phyloP scores from a whole-genome alignment of 331 rosid genomes.

The Quercus phellos region DNA sequence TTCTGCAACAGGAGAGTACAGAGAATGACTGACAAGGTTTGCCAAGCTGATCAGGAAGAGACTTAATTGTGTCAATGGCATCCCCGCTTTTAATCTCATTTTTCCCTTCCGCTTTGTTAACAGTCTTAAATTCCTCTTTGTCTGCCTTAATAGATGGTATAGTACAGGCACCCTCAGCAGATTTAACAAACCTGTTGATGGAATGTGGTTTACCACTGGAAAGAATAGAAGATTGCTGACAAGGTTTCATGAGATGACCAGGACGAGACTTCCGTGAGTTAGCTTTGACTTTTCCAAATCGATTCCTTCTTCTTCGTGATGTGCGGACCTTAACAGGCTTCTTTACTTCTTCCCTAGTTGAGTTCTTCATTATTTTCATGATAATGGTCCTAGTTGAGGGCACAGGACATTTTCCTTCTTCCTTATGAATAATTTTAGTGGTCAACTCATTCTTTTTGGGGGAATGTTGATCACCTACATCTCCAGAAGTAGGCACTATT shows the following conservation, averaged over 20 bases:
- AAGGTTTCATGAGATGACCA: constrained; percentile 21
- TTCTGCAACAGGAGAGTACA: constrained; percentile 39
- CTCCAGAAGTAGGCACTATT: constrained; percentile 24
- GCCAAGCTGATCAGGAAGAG: constrained; percentile 14
- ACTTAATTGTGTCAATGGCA: constrained; percentile 12
- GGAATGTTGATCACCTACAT: constrained; percentile 19
- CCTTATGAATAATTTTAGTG: constrained; percentile 18
- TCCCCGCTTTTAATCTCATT: constrained; percentile 14
- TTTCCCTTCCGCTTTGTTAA: constrained; percentile 16
- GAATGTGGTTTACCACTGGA: constrained; percentile 23
- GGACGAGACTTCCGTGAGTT: not conserved
- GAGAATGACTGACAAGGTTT: constrained; percentile 29
- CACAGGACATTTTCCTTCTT: constrained; percentile 22
- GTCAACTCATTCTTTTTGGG: constrained; percentile 25
- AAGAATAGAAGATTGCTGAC: constrained; percentile 27
- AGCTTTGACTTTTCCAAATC: constrained; percentile 30
- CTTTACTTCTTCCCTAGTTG: constrained; percentile 20
- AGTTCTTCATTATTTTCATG: constrained; percentile 17
- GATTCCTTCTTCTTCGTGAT: constrained; percentile 25
- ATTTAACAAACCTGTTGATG: constrained; percentile 3
- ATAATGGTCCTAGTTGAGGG: constrained; percentile 13
- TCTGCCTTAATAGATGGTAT: constrained; percentile 18
- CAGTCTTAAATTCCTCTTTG: constrained; percentile 4
- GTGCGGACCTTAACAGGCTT: constrained; percentile 24
- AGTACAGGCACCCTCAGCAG: constrained; percentile 24